Conservation (phyloP, 2,329 filamentous ascomycete genomes). For the Fonsecaea pugnacius region DNA sequence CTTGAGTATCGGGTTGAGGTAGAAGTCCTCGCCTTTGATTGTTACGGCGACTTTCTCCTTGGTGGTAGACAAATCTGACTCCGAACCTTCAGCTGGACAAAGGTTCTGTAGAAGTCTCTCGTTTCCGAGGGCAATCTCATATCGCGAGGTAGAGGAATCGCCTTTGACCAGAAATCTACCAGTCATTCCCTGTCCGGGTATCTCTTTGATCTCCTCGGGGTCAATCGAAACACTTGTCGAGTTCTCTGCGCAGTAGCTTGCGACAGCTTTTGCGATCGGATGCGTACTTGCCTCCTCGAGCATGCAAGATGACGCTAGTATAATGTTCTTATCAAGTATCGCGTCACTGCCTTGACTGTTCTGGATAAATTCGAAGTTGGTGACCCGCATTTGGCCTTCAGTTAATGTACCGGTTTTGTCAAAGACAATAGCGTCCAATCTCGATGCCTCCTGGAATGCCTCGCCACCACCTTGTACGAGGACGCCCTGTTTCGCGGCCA, state of each 20-base stretch:
- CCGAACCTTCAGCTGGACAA: neutral
- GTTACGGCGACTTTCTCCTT: neutral
- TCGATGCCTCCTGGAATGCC: slow-evolving; percentile 82
- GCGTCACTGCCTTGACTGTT: slow-evolving; percentile 14
- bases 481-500: slow-evolving; percentile 79
- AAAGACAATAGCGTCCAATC: slow-evolving; percentile 77
- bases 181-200: slow-evolving; percentile 62
- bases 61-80: neutral
- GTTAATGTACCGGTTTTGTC: slow-evolving; percentile 89
- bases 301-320: slow-evolving; percentile 53
- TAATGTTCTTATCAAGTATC: slow-evolving; percentile 40
- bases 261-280: slow-evolving; percentile 62
- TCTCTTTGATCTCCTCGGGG: slow-evolving; percentile 55
- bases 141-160: slow-evolving; percentile 37
- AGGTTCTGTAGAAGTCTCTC: slow-evolving; percentile 54
- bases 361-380: slow-evolving; percentile 53
- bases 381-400: slow-evolving; percentile 62
- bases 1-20: slow-evolving; percentile 20
- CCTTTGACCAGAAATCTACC: slow-evolving; percentile 51
- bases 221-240: slow-evolving; percentile 36
- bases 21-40: slow-evolving; percentile 21
- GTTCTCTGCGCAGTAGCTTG: slow-evolving; percentile 52
- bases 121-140: slow-evolving; percentile 62
- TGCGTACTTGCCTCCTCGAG: slow-evolving; percentile 65
- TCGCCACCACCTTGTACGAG: slow-evolving; percentile 83